Base-by-base conservation (phyloP, 768 basidiomycete species). In the Galerina sulciceps region DNA sequence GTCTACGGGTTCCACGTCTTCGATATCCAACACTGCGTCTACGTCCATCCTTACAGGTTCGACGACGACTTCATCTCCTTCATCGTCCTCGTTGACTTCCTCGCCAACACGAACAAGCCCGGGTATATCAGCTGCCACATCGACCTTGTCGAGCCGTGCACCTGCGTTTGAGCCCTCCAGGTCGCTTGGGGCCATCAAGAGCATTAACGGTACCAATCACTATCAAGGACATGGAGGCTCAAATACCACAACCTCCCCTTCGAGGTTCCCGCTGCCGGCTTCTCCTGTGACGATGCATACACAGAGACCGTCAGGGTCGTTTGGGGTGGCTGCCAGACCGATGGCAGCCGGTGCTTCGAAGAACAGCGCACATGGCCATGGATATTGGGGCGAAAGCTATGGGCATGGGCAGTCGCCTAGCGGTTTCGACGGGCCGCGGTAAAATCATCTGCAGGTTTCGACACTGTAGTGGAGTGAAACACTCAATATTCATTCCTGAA, bases 61-160 rank as follows among this genome's bases (percentile, higher is more conserved):
- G 18, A 53, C 58, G 6, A 60, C 63, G 20, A 55, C 61, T 40
- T 59, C 62, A 2, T 57, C 59, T 15, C 55, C 46, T 55, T 43
- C 64, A 6, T 50, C 55, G 18, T 37, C 56, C 3, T 46, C 61
- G 14, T 48, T 53, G 18, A 43, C 26, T 10, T 66, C 51, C 43
- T 63, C 63, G 17, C 70, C 64, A 23, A 65, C 65, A 40, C 57
- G 60, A 35, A 61, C 58, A 36, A 61, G 58, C 55, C 62, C 61
- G 11, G 44, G 38, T 11, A 54, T 54, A 9, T 49, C 55, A 14
- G 38, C 64, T 10, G 44, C 55, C 9, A 50, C 57, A 2, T 82
- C 82, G 8, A 80, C 71, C 11, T 66, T 85, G n/a, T 85, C 84
- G 10, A 79, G 80, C 57, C 80, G 77, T 38, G 85, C 84, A 2